These are phyloP conservation scores for Tubosaeta sp. DNA, from an alignment of 768 basidiomycete genomes.

Conservation along the genomic window DNA sequence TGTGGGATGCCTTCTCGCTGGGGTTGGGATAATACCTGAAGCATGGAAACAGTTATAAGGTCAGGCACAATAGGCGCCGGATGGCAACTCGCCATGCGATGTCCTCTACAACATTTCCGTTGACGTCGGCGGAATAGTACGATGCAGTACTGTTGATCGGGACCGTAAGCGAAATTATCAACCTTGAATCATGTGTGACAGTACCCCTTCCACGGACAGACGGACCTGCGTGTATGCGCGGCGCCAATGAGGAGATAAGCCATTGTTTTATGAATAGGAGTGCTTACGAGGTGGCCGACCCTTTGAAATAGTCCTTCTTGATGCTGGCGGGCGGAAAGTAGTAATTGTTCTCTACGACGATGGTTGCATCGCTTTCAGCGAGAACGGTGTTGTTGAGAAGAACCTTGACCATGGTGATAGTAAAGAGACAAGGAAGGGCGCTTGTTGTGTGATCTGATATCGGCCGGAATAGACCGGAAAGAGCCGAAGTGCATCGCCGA, in stretches of 20 bases:
- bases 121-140: constrained; percentile 58
- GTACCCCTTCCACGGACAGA: constrained; percentile 74
- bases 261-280: neutral
- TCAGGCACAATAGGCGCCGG: neutral
- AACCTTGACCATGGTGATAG: constrained; percentile 42
- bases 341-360: constrained; percentile 62
- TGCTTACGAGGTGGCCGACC: constrained; percentile 52
- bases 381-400: constrained; percentile 46
- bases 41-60: neutral
- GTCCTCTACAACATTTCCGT: constrained; percentile 48
- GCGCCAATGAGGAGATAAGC: neutral
- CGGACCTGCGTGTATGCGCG: constrained; percentile 34
- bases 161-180: neutral
- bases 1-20: constrained; percentile 52
- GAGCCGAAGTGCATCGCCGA: constrained; percentile 12
- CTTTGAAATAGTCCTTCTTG: constrained; percentile 39
- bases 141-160: constrained; percentile 46
- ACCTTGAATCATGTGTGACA: neutral
- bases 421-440: neutral
- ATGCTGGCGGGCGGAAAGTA: constrained; percentile 67
- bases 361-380: constrained; percentile 54
- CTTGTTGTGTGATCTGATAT: neutral
- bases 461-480: constrained; percentile 9
- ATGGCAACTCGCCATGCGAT: constrained; percentile 55
- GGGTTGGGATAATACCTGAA: constrained; percentile 66